Conservation (phyloP, 306 rosid species). For the Ceratonia siliqua region DNA sequence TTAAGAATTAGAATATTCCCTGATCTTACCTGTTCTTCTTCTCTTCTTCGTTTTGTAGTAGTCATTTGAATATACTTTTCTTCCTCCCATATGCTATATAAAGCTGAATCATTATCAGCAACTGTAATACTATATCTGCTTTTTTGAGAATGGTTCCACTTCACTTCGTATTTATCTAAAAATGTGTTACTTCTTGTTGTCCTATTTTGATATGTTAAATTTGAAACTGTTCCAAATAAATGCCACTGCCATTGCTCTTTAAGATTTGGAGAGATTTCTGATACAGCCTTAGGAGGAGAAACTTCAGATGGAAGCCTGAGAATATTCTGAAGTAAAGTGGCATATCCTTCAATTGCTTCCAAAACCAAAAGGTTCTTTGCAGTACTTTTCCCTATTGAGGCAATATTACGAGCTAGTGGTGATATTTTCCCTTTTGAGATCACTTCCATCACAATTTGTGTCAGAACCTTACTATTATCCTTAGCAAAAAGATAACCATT, state of each 20-base stretch:
- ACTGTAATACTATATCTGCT: slow-evolving; percentile 32
- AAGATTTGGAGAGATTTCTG: slow-evolving; percentile 57
- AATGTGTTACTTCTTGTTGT: slow-evolving; percentile 48
- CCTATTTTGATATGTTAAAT: slow-evolving; percentile 50
- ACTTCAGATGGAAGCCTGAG: slow-evolving; percentile 85
- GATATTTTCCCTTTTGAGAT: slow-evolving; percentile 70
- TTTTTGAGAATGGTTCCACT: slow-evolving; percentile 62
- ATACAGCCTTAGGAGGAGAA: slow-evolving; percentile 57
- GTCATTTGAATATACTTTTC: slow-evolving; percentile 57
- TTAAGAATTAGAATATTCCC: slow-evolving; percentile 22
- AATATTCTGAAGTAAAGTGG: slow-evolving; percentile 65
- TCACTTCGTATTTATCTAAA: slow-evolving; percentile 71
- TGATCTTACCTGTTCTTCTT: slow-evolving; percentile 85
- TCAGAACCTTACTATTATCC: slow-evolving; percentile 58
- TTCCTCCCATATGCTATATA: slow-evolving; percentile 92
- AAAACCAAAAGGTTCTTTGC: slow-evolving; percentile 71
- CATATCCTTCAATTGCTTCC: slow-evolving; percentile 78
- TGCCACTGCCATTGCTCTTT: slow-evolving; percentile 91
- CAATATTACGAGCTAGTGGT: slow-evolving; percentile 70
- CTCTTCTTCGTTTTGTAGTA: slow-evolving; percentile 60
- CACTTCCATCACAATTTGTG: slow-evolving; percentile 64
- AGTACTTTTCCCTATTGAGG: slow-evolving; percentile 67
- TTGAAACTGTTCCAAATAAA: slow-evolving; percentile 65
- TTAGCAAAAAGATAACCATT: slow-evolving; percentile 84
- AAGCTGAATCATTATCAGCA: slow-evolving; percentile 54